Percentiles rank a stretch among this genome's conserved stretches.
These are phyloP conservation scores for Venturia aucupariae DNA, from an alignment of 2,329 filamentous ascomycete species.

Conservation along the genomic window DNA sequence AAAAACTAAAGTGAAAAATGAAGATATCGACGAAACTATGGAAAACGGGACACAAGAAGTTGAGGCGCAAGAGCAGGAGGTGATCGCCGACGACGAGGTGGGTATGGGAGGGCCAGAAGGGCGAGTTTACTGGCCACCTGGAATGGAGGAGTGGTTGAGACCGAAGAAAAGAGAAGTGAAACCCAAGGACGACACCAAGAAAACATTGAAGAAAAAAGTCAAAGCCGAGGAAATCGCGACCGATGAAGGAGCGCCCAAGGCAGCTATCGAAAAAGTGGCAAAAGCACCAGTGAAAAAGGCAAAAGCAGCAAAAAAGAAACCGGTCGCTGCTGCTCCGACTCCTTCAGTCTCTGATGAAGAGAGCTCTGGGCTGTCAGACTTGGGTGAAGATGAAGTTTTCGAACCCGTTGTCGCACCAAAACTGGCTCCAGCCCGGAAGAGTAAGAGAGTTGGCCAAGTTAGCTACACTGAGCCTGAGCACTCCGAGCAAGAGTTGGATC, in stretches of 20 bases:
- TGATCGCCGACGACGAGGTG: conserved; percentile 57
- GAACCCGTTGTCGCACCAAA: neutral
- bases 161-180: conserved; percentile 57
- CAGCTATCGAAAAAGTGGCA: neutral
- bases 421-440: neutral
- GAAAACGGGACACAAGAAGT: conserved; percentile 31
- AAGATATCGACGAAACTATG: conserved; percentile 29
- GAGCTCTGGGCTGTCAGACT: neutral
- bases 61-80: conserved; percentile 20
- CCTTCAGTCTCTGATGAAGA: neutral
- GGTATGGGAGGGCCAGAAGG: conserved; percentile 78
- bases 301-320: neutral
- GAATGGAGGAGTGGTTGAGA: conserved; percentile 82
- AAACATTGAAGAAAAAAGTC: conserved; percentile 5
- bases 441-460: conserved; percentile 2
- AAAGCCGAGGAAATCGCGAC: neutral
- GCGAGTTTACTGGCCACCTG: conserved; percentile 82
- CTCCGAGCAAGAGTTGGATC: neutral
- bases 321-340: neutral
- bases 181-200: conserved; percentile 6
- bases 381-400: neutral
- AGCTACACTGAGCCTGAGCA: conserved; percentile 9
- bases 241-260: neutral
- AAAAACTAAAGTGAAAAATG: conserved; percentile 28
- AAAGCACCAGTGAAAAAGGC: neutral